Evolutionary conservation across 768 basidiomycete species (phyloP).

Genomic region (Mycena olivaceomarginata): DNA sequence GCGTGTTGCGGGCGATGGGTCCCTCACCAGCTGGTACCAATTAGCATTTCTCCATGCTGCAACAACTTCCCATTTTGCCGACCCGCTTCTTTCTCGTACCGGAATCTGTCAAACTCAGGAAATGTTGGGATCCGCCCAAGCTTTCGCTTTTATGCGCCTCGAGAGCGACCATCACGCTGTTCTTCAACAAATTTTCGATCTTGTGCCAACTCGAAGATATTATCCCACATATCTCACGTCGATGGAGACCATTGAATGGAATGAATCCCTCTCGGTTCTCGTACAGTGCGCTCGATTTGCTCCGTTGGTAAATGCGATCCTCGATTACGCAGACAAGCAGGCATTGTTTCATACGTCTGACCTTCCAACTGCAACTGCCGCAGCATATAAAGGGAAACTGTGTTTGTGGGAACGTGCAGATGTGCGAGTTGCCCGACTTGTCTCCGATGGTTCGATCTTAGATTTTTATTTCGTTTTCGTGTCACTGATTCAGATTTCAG

Average conservation of each 20-base stretch:
- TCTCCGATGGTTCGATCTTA: background rate
- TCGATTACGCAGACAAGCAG: slow-evolving; percentile 29
- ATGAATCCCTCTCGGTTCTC: background rate
- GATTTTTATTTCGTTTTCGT: background rate
- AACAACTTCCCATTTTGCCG: slow-evolving; percentile 62
- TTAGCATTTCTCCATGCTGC: slow-evolving; percentile 67
- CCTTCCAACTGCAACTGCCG: too few species aligned
- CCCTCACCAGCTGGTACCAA: slow-evolving; percentile 53
- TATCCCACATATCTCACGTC: slow-evolving; percentile 58
- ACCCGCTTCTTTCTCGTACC: slow-evolving; percentile 64
- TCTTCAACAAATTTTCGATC: slow-evolving; percentile 54
- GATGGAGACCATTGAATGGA: slow-evolving; percentile 66
- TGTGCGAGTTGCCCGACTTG: slow-evolving; percentile 8
- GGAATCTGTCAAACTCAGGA: slow-evolving; percentile 67
- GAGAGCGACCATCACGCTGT: slow-evolving; percentile 51
- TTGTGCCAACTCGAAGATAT: slow-evolving; percentile 60
- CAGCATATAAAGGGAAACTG: background rate
- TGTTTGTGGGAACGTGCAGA: slow-evolving; percentile 27
- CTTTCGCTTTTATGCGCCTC: slow-evolving; percentile 63
- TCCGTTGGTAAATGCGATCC: slow-evolving; percentile 13
- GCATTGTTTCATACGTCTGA: slow-evolving; percentile 19
- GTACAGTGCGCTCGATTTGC: slow-evolving; percentile 21
- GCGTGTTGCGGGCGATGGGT: slow-evolving; percentile 53
- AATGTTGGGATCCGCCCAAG: slow-evolving; percentile 59
- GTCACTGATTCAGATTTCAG: background rate